phyloP scores from a whole-genome alignment of 2,329 filamentous ascomycete species.

The Venturiaceae sp. region DNA sequence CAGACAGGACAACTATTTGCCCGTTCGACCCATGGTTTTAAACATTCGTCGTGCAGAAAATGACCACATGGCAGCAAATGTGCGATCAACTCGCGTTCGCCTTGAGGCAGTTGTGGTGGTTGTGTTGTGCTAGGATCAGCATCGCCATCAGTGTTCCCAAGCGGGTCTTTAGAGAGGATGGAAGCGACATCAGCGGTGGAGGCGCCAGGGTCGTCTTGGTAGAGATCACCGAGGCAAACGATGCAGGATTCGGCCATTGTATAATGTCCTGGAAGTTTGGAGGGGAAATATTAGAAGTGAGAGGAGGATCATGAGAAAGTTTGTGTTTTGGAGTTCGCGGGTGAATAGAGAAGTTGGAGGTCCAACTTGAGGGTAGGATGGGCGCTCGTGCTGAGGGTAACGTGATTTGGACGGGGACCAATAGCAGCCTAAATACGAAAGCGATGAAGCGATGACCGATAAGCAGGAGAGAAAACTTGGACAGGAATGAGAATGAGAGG shows the following conservation, averaged over 20 bases:
- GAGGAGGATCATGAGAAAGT: not conserved
- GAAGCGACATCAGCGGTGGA: not conserved
- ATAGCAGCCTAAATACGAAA: not conserved
- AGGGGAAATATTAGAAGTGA: not conserved
- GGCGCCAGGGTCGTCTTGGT: constrained; percentile 4
- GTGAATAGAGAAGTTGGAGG: not conserved
- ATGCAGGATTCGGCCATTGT: constrained; percentile 59
- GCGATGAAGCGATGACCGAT: too few species aligned
- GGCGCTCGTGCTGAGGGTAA: not conserved
- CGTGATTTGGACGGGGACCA: too few species aligned
- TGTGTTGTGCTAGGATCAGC: constrained; percentile 13
- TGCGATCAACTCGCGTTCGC: constrained; percentile 45
- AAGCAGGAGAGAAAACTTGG: not conserved
- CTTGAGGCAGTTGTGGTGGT: constrained; percentile 20
- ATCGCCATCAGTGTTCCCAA: constrained; percentile 16
- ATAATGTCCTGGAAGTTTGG: constrained; percentile 2
- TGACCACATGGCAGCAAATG: constrained; percentile 73
- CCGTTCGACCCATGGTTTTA: constrained; percentile 90
- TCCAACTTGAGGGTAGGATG: not conserved
- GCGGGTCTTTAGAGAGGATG: constrained; percentile 14
- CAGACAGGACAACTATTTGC: constrained; percentile 98
- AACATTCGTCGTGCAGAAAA: constrained; percentile 82
- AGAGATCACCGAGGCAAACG: constrained; percentile 62
- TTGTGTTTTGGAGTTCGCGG: not conserved
- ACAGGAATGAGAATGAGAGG: not conserved